A percentile compares a stretch with the other conserved stretches of the same genome.
Evolutionary conservation across 306 rosid species (phyloP).

Genomic region (Neltuma alba): DNA sequence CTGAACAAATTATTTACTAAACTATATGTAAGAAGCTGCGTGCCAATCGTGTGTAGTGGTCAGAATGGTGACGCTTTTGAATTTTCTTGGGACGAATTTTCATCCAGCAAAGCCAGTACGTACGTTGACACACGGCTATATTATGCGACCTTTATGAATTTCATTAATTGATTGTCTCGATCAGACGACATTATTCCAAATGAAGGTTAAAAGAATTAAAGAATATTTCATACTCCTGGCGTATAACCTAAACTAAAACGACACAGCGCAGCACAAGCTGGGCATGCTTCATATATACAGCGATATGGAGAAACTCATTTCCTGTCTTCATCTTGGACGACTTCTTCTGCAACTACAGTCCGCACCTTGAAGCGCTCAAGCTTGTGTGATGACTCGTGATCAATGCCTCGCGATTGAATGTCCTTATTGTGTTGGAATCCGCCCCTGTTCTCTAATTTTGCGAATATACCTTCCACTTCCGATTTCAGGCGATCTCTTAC

Average conservation of each 20-base stretch:
- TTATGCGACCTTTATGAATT: neutral
- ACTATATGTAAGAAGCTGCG: no score
- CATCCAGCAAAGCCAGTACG: neutral
- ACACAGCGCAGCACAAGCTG: neutral
- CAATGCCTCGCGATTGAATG: neutral
- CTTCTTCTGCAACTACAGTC: neutral
- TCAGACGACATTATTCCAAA: neutral
- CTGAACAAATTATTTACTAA: neutral
- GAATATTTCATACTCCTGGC: neutral
- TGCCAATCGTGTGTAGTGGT: neutral
- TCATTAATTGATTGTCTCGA: neutral
- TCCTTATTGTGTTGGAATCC: neutral
- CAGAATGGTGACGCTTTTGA: neutral
- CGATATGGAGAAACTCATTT: neutral
- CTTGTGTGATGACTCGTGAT: neutral
- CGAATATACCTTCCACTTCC: neutral
- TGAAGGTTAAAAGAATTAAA: neutral
- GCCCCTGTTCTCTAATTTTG: neutral
- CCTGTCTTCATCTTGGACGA: neutral
- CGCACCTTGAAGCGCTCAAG: conserved; percentile 23
- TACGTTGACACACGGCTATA: neutral
- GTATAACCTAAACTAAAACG: neutral
- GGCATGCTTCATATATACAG: neutral
- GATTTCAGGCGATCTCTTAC: neutral
- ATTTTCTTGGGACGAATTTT: neutral